Conservation (phyloP, 2,329 filamentous ascomycete species). For the Alternaria brassicicola region DNA sequence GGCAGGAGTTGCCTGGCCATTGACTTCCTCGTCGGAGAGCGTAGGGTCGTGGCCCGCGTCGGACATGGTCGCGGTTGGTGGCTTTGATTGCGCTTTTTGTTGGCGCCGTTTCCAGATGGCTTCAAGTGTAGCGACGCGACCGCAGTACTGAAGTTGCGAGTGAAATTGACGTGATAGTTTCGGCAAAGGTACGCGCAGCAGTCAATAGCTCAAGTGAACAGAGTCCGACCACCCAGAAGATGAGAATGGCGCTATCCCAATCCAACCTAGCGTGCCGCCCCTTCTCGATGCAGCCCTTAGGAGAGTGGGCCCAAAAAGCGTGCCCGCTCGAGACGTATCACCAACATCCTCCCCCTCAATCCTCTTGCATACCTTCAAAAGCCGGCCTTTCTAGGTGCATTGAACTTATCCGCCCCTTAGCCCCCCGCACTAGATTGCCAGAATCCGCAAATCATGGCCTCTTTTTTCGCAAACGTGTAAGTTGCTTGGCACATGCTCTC, state of each 20-base stretch:
- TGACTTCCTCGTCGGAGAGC: conserved; percentile 45
- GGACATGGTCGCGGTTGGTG: conserved; percentile 42
- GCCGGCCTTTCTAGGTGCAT: conserved; percentile 21
- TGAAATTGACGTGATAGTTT: conserved; percentile 2
- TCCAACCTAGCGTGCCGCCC: conserved; percentile 33
- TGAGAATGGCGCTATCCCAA: conserved; percentile 28
- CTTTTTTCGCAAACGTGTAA: conserved; percentile 53
- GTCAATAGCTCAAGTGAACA: conserved; percentile 17
- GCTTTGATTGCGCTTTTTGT: neutral
- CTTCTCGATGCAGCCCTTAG: conserved; percentile 35
- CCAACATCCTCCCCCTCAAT: conserved; percentile 32
- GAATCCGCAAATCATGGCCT: conserved; percentile 41
- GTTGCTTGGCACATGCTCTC: conserved; percentile 45
- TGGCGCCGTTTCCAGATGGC: neutral
- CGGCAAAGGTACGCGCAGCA: conserved; percentile 5
- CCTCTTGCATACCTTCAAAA: conserved; percentile 31
- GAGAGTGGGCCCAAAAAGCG: conserved; percentile 34
- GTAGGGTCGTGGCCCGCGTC: conserved; percentile 43
- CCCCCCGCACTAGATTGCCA: conserved; percentile 12
- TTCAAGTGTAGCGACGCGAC: neutral
- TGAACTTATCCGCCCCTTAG: conserved; percentile 12
- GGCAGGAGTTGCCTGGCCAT: conserved; percentile 39
- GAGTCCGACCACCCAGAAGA: conserved; percentile 32
- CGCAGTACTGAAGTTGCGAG: neutral
- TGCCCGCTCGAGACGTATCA: conserved; percentile 41